Evolutionary conservation across 805 yeast species (phyloP), one percentile per base, ranked within the genome.

Genomic region (Nakazawaea pomicola): DNA sequence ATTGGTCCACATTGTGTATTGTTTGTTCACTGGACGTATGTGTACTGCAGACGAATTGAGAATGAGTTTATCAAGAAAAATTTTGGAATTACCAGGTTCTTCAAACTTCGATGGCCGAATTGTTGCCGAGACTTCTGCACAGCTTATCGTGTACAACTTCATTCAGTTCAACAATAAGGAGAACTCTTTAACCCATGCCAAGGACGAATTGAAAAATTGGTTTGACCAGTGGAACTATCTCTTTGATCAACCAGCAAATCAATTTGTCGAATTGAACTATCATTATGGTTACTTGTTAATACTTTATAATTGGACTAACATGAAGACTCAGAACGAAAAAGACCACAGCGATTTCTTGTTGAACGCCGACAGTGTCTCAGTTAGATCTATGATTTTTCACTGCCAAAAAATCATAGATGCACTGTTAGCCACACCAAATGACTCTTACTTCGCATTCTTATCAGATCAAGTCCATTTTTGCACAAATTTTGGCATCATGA

Each of bases 31-130:
- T 2, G 91, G 91, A 8, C 57, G 89, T 50, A 67, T 70, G 75
- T 72, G 81, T 56, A 58, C 79, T 19, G 53, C 80, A 3, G 84
- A 79, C 50, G 78, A 72, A 46, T 62, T 69, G 24, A 61, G 83
- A 25, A 54, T 79, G 32, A 72, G 70, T 42, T 66, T 72, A 40
- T 74, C 83, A 36, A 67, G 75, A 9, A 67, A 74, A 18, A 70
- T 80, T 0, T 60, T 80, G 36, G 75, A 78, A 29, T 58, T 76
- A 29, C 66, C 79, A 4, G 65, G 74, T 27, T 76, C 89, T 2
- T 81, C 89, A 5, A 82, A 83, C 52, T 85, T 84, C 55, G 95
- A 85, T 54, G 87, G 85, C n/a, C 61, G 93, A 44, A 82, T 85
- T 77, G 80, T 83, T 6, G 80, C 88, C 30, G 95, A 85, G 57